phyloP scores from a whole-genome alignment of 192 early-diverging fungal species.

The Haplosporangium gracile region DNA sequence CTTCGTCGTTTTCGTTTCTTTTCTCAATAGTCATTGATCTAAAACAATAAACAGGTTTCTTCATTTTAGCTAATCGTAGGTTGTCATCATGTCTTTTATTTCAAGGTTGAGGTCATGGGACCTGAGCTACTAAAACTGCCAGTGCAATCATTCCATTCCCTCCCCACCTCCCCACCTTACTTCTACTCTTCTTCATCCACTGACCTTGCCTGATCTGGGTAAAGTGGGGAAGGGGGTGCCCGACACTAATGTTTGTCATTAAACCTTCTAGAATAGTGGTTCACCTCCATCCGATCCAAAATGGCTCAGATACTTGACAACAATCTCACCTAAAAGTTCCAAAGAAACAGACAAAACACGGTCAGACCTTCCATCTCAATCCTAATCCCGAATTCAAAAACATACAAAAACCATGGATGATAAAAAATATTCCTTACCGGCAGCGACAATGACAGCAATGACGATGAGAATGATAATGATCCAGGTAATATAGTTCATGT shows the following conservation, averaged over 20 bases:
- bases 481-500: constrained; percentile 70
- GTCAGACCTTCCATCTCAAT: neutral
- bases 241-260: neutral
- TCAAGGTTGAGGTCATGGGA: too few species aligned
- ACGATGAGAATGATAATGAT: constrained; percentile 76
- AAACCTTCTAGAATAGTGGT: constrained; percentile 2
- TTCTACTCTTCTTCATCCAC: too few species aligned
- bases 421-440: constrained; percentile 10
- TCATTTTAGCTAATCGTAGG: too few species aligned
- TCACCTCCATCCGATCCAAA: constrained; percentile 36
- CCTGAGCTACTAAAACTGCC: too few species aligned
- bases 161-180: too few species aligned
- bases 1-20: neutral
- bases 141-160: too few species aligned
- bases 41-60: neutral
- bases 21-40: neutral
- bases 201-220: too few species aligned
- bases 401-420: too few species aligned
- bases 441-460: constrained; percentile 57
- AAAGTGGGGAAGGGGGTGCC: neutral
- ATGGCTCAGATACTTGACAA: constrained; percentile 52
- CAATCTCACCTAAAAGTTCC: constrained; percentile 43
- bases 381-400: neutral
- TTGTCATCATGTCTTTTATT: too few species aligned
- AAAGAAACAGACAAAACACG: neutral